These are phyloP conservation scores for Erythrophleum ivorense DNA, from an alignment of 331 rosid species.

Conservation along the genomic window DNA sequence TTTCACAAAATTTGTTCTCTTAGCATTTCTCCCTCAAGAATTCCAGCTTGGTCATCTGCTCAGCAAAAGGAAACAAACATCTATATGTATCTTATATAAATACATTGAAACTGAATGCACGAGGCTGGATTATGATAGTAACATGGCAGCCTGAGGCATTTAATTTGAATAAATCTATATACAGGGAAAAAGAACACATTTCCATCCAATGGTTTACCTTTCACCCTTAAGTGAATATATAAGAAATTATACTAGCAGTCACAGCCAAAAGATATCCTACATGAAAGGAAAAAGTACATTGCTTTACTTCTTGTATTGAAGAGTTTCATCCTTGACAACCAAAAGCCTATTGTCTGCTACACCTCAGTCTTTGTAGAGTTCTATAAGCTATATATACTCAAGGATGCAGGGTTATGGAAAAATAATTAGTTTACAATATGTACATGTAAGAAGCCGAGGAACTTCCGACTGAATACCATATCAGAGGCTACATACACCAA, in stretches of 20 bases:
- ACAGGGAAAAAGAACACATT: not conserved
- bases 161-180: too few relatives aligned
- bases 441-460: not conserved
- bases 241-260: not conserved
- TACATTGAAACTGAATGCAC: not conserved
- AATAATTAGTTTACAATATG: not conserved
- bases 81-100: not conserved
- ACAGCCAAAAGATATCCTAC: not conserved
- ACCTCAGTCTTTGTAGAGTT: not conserved
- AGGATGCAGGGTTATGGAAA: not conserved
- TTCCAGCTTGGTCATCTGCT: not conserved
- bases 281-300: not conserved
- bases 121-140: not conserved
- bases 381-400: not conserved
- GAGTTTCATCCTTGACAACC: not conserved
- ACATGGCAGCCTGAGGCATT: too few relatives aligned
- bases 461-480: not conserved
- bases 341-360: not conserved
- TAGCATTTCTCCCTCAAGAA: not conserved
- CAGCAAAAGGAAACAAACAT: constrained; percentile 1
- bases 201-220: not conserved
- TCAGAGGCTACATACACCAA: not conserved
- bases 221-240: not conserved
- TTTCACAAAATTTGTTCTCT: not conserved
- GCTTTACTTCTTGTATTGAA: not conserved